Conservation (phyloP, 2,329 filamentous ascomycete species). For the Sclerotinia subarctica region DNA sequence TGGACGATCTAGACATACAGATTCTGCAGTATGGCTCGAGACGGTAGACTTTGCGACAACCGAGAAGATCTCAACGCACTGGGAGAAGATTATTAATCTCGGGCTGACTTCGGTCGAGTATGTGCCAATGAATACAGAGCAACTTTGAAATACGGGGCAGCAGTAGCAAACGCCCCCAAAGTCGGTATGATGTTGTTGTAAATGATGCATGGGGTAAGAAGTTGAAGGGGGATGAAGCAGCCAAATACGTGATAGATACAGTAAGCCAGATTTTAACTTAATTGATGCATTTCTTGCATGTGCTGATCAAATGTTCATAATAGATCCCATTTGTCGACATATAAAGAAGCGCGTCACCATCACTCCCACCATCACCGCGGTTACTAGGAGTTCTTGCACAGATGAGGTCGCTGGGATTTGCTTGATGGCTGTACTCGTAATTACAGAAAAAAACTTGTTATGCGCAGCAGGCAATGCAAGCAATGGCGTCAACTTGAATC, state of each 20-base stretch:
- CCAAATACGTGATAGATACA: neutral
- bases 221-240: neutral
- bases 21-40: neutral
- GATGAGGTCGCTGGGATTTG: no score
- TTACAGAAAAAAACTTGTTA: no score
- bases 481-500: fast-evolving
- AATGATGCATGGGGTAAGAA: neutral
- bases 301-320: neutral
- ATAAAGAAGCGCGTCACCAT: neutral
- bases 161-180: neutral
- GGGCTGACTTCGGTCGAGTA: neutral
- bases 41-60: neutral
- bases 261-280: neutral
- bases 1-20: constrained; percentile 6
- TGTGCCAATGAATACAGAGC: neutral
- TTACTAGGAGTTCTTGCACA: no score
- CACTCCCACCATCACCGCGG: neutral
- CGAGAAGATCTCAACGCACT: neutral
- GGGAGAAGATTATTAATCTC: neutral
- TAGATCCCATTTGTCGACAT: neutral
- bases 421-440: no score
- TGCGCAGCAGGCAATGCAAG: neutral
- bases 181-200: neutral
- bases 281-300: neutral
- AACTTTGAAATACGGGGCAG: neutral